Percentiles rank a stretch among this genome's conserved stretches.
Conservation (phyloP, 768 basidiomycete species). For the Candolleomyces eurysporus region DNA sequence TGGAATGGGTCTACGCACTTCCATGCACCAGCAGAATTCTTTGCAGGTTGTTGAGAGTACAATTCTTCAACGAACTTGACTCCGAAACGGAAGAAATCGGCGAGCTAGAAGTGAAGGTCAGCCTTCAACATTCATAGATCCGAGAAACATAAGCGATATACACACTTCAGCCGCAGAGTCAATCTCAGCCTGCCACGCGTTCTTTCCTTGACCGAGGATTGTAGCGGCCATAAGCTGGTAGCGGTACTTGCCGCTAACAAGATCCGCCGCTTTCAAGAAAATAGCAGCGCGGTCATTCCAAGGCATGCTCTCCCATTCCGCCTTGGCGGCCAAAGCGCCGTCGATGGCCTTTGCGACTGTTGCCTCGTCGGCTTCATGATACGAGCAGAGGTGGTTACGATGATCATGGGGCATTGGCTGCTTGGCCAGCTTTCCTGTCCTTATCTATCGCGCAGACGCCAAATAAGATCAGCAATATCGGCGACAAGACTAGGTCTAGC, state of each 20-base stretch:
- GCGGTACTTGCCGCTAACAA: slow-evolving; percentile 92
- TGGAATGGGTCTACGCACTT: slow-evolving; percentile 60
- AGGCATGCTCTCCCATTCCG: slow-evolving; percentile 89
- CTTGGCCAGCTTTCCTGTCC: slow-evolving; percentile 72
- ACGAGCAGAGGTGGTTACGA: slow-evolving; percentile 73
- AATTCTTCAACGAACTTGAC: slow-evolving; percentile 97
- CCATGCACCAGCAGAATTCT: slow-evolving; percentile 87
- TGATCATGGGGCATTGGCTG: slow-evolving; percentile 89
- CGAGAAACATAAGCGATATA: neutral
- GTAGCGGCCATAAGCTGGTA: slow-evolving; percentile 95
- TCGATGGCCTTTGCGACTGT: slow-evolving; percentile 79
- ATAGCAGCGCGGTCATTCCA: slow-evolving; percentile 98
- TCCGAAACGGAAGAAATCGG: slow-evolving; percentile 95
- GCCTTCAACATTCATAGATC: too few species aligned
- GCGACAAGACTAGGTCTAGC: neutral
- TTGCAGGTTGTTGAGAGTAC: slow-evolving; percentile 85
- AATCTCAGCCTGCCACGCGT: slow-evolving; percentile 99
- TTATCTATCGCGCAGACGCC: slow-evolving; percentile 48
- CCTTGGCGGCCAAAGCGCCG: slow-evolving; percentile 83
- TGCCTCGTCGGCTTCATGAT: slow-evolving; percentile 83
- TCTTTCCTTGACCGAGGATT: slow-evolving; percentile 98
- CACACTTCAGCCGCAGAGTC: slow-evolving; percentile 96
- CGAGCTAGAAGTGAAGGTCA: slow-evolving; percentile 42
- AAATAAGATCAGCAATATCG: slow-evolving; percentile 1
- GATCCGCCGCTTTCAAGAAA: slow-evolving; percentile 97